A percentile compares a stretch with the other conserved stretches of the same genome.
phyloP scores from a whole-genome alignment of 768 basidiomycete genomes.

The Inosperma sp. region DNA sequence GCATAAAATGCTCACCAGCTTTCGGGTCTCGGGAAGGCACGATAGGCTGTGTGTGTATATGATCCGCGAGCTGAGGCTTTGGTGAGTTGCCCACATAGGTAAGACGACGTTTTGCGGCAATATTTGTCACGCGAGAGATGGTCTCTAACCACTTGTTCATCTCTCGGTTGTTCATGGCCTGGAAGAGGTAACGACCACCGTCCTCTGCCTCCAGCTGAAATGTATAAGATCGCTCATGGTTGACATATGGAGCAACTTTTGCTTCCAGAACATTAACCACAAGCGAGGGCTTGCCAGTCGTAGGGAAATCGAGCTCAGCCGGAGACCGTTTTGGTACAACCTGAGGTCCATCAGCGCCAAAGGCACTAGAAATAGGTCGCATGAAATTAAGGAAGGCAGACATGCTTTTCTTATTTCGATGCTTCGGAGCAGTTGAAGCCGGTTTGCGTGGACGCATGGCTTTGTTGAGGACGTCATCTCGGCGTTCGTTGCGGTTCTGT shows the following conservation, averaged over 20 bases:
- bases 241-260: slow-evolving; percentile 63
- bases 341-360: slow-evolving; percentile 57
- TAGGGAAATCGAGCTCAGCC: slow-evolving; percentile 69
- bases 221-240: slow-evolving; percentile 76
- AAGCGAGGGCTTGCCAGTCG: slow-evolving; percentile 68
- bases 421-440: slow-evolving; percentile 51
- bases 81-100: slow-evolving; percentile 76
- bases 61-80: slow-evolving; percentile 70
- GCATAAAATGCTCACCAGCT: slow-evolving; percentile 49
- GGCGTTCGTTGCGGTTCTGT: slow-evolving; percentile 64
- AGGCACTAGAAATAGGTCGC: slow-evolving; percentile 86
- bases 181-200: slow-evolving; percentile 77
- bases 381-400: slow-evolving; percentile 81
- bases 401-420: slow-evolving; percentile 86
- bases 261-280: slow-evolving; percentile 74
- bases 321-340: slow-evolving; percentile 53
- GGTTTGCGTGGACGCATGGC: slow-evolving; percentile 63
- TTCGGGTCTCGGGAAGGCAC: slow-evolving; percentile 64
- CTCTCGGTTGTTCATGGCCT: slow-evolving; percentile 65
- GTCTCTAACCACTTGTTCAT: slow-evolving; percentile 76
- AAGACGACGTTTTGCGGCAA: slow-evolving; percentile 69
- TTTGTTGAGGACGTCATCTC: slow-evolving; percentile 69
- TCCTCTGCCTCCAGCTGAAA: slow-evolving; percentile 85
- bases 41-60: slow-evolving; percentile 59
- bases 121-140: slow-evolving; percentile 64